Evolutionary conservation across 225 moss, liverwort and hornwort species (phyloP).

Genomic region (Straminergon stramineum): DNA sequence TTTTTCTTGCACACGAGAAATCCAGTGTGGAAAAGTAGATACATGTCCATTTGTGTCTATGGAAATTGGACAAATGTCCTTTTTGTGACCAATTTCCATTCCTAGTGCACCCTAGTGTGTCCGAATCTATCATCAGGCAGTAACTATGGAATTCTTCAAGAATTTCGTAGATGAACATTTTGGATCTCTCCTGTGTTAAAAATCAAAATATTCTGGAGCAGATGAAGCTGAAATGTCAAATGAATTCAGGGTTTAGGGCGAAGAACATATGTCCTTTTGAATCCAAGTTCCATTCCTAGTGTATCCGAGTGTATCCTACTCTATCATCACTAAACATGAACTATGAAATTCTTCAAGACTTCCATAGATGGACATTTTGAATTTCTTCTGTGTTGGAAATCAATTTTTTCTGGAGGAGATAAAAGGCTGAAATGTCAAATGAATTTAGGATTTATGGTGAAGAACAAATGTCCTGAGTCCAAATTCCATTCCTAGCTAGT

Average conservation of each 20-base stretch:
- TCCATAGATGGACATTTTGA: neutral
- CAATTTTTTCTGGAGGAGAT: neutral
- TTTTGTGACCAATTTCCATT: neutral
- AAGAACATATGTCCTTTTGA: neutral
- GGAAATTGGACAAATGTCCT: neutral
- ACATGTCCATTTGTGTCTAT: neutral
- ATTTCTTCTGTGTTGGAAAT: neutral
- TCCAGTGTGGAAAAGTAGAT: neutral
- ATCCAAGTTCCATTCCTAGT: neutral
- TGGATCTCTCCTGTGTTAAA: no score
- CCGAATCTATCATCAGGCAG: neutral
- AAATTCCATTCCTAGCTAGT: neutral
- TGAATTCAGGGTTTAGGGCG: neutral
- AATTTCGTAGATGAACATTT: neutral
- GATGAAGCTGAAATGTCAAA: neutral
- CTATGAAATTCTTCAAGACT: neutral
- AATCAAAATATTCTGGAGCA: neutral
- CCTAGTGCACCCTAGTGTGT: neutral
- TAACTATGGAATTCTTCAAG: neutral
- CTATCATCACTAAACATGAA: no score
- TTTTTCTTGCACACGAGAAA: neutral
- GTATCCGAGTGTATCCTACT: no score
- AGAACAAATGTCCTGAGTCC: neutral
- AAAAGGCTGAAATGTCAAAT: neutral
- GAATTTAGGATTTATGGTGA: neutral